Conservation (phyloP, 495 filamentous ascomycete species). For the Geoglossum glabrum region DNA sequence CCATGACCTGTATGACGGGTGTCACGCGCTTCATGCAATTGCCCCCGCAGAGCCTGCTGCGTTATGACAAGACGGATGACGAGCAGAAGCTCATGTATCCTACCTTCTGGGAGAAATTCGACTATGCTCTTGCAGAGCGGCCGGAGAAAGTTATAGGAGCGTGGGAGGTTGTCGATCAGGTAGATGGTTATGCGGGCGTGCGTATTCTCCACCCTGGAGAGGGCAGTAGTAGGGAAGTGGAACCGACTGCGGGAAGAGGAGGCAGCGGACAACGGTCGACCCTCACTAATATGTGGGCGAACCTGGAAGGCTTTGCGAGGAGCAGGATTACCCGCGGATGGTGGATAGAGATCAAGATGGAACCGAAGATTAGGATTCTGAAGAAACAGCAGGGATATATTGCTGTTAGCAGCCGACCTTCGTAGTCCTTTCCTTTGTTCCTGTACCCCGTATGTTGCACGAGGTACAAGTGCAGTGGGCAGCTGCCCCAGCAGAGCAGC, state of each 20-base stretch:
- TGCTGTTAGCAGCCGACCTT: background rate
- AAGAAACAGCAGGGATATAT: constrained; percentile 17
- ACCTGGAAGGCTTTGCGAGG: constrained; percentile 14
- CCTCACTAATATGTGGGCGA: background rate
- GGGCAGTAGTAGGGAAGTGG: constrained; percentile 5
- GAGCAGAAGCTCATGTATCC: constrained; percentile 31
- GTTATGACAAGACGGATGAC: constrained; percentile 37
- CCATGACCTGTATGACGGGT: constrained; percentile 81
- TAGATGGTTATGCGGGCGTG: constrained; percentile 54
- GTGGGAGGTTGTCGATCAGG: constrained; percentile 51
- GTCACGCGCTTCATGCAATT: constrained; percentile 65
- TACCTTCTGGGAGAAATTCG: constrained; percentile 61
- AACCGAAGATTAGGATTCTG: constrained; percentile 36
- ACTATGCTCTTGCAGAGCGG: constrained; percentile 60
- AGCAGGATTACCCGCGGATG: constrained; percentile 30
- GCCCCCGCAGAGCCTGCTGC: constrained; percentile 18
- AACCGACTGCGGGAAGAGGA: no score
- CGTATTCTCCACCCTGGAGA: constrained; percentile 37
- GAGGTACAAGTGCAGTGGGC: no score
- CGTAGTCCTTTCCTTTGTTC: background rate
- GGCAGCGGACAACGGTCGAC: background rate
- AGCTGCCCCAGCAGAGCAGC: no score
- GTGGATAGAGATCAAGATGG: constrained; percentile 42
- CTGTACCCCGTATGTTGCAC: no score
- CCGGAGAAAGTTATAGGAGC: constrained; percentile 34